Conservation (phyloP, 2,329 filamentous ascomycete species). For the Hymenoscyphus fraxineus region DNA sequence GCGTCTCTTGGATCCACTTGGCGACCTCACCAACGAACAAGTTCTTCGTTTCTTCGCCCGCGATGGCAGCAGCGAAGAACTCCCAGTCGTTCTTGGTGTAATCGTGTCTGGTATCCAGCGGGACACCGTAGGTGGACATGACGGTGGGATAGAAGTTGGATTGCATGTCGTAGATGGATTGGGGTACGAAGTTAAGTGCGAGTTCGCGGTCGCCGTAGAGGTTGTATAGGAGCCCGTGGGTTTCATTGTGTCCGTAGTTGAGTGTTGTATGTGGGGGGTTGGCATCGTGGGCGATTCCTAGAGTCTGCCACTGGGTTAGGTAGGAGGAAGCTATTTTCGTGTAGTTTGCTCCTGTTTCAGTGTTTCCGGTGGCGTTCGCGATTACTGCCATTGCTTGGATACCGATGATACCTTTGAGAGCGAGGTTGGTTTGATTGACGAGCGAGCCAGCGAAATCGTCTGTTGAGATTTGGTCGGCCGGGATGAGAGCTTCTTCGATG, state of each 20-base stretch:
- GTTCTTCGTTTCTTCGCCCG: conserved; percentile 54
- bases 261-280: conserved; percentile 66
- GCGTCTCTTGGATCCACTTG: conserved; percentile 71
- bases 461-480: conserved; percentile 73
- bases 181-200: conserved; percentile 71
- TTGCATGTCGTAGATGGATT: conserved; percentile 73
- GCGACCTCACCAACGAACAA: conserved; percentile 68
- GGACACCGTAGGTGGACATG: conserved; percentile 72
- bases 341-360: conserved; percentile 55
- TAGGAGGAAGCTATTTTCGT: conserved; percentile 62
- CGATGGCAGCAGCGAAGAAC: conserved; percentile 76
- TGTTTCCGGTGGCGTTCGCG: conserved; percentile 56
- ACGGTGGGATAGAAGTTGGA: conserved; percentile 71
- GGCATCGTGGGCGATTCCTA: conserved; percentile 65
- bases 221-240: conserved; percentile 67
- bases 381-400: conserved; percentile 77
- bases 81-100: conserved; percentile 90
- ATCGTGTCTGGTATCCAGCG: conserved; percentile 74
- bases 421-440: conserved; percentile 76
- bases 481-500: conserved; percentile 70
- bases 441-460: conserved; percentile 81
- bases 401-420: conserved; percentile 78
- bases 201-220: conserved; percentile 76
- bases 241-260: conserved; percentile 63
- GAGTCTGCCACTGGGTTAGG: conserved; percentile 66